A percentile compares a stretch with the other conserved stretches of the same genome.
Conservation (phyloP, 331 rosid genomes). For the Rosa hybrid region DNA sequence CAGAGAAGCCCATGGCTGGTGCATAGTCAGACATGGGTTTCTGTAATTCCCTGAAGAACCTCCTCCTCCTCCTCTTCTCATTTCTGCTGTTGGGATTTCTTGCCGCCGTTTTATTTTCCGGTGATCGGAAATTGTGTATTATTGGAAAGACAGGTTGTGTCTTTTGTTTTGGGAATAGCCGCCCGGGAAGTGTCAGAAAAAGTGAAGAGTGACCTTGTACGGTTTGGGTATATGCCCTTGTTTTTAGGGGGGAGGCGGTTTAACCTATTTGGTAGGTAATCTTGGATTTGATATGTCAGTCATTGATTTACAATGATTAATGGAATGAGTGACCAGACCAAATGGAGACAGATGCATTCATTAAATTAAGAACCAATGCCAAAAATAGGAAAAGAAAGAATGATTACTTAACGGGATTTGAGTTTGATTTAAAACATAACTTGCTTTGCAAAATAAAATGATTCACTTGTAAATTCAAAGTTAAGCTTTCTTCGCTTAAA, state of each 20-base stretch:
- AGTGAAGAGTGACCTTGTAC: neutral
- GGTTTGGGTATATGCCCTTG: neutral
- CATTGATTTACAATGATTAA: neutral
- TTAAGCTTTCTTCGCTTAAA: no score
- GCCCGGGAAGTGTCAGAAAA: no score
- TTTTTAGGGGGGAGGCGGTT: neutral
- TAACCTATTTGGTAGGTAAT: neutral
- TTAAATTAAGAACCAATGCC: neutral
- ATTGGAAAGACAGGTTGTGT: neutral
- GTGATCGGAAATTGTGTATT: neutral
- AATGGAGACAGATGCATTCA: neutral
- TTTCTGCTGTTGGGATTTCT: conserved; percentile 3
- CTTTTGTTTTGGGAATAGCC: neutral
- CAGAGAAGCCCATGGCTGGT: conserved; percentile 98
- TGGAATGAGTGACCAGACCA: neutral
- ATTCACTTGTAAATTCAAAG: no score
- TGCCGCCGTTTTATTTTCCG: conserved; percentile 10
- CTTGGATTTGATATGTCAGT: neutral
- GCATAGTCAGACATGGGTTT: conserved; percentile 90
- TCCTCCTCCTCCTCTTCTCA: conserved; percentile 38
- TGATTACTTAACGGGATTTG: no score
- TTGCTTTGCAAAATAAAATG: no score
- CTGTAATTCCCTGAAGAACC: conserved; percentile 49
- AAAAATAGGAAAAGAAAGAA: neutral
- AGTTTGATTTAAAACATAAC: no score